A percentile compares a stretch with the other conserved stretches of the same genome.
Evolutionary conservation across 2,329 filamentous ascomycete genomes (phyloP).

Genomic region (Exserohilum turcica): DNA sequence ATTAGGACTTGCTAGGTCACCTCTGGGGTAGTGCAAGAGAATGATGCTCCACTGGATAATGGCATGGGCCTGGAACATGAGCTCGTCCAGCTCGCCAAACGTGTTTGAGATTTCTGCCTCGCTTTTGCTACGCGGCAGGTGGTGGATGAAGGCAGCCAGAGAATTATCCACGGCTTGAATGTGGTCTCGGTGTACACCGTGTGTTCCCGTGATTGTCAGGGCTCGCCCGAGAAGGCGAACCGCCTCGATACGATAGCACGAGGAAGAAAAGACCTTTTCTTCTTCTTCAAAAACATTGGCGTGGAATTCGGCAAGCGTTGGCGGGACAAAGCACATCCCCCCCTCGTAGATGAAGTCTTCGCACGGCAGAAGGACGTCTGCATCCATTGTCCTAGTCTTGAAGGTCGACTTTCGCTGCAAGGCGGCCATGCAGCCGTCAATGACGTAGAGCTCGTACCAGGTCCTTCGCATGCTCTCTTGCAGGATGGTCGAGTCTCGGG

Average conservation of each 20-base stretch:
- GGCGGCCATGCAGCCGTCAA: constrained; percentile 79
- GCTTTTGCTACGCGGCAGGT: constrained; percentile 68
- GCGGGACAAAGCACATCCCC: constrained; percentile 17
- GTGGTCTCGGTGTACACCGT: constrained; percentile 35
- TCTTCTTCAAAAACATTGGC: constrained; percentile 71
- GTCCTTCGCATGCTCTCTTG: constrained; percentile 83
- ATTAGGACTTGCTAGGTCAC: constrained; percentile 15
- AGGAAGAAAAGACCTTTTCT: constrained; percentile 75
- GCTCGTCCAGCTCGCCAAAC: constrained; percentile 74
- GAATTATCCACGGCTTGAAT: constrained; percentile 63
- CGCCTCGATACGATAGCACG: constrained; percentile 79
- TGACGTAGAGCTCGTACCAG: constrained; percentile 81
- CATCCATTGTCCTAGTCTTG: constrained; percentile 64
- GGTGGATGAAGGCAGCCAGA: constrained; percentile 74
- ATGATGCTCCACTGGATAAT: constrained; percentile 56
- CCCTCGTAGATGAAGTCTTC: constrained; percentile 68
- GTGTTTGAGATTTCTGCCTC: constrained; percentile 68
- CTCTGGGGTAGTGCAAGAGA: constrained; percentile 24
- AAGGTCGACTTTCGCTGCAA: constrained; percentile 73
- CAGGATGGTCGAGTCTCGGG: constrained; percentile 65
- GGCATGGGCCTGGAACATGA: constrained; percentile 87
- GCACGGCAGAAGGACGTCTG: constrained; percentile 75
- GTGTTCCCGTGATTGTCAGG: constrained; percentile 54
- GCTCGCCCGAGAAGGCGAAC: constrained; percentile 75
- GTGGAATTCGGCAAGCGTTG: constrained; percentile 73